Percentiles rank a stretch among this genome's conserved stretches.
Evolutionary conservation across 2,329 filamentous ascomycete genomes (phyloP).

Genomic region (Fusarium paranaense): DNA sequence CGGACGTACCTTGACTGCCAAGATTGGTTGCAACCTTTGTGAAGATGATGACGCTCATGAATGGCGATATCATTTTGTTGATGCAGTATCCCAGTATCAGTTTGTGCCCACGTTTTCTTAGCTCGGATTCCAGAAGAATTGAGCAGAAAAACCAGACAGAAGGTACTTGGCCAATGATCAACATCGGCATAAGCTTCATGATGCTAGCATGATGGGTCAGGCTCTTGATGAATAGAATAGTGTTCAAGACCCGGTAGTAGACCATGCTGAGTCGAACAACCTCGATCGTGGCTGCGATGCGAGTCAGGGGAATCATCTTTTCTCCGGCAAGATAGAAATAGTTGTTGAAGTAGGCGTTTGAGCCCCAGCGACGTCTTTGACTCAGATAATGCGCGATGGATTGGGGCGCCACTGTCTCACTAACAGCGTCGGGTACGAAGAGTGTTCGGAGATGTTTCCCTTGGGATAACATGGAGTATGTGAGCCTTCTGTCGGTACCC

Average conservation of each 20-base stretch:
- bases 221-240: slow-evolving; percentile 42
- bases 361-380: slow-evolving; percentile 50
- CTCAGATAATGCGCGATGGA: slow-evolving; percentile 49
- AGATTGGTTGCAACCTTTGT: slow-evolving; percentile 40
- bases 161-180: slow-evolving; percentile 28
- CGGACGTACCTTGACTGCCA: slow-evolving; percentile 28
- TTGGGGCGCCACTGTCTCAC: slow-evolving; percentile 50
- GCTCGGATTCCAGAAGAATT: slow-evolving; percentile 23
- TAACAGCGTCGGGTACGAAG: slow-evolving; percentile 49
- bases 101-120: slow-evolving; percentile 32
- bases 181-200: slow-evolving; percentile 34
- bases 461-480: slow-evolving; percentile 39
- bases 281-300: slow-evolving; percentile 46
- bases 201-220: slow-evolving; percentile 7
- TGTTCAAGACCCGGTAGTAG: slow-evolving; percentile 51
- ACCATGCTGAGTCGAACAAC: slow-evolving; percentile 47
- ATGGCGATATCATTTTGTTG: slow-evolving; percentile 35
- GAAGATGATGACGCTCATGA: slow-evolving; percentile 40
- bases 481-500: slow-evolving; percentile 38
- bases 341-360: slow-evolving; percentile 52
- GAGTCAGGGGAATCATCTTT: slow-evolving; percentile 54
- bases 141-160: slow-evolving; percentile 36
- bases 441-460: slow-evolving; percentile 40
- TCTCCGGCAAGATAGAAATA: slow-evolving; percentile 49
- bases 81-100: slow-evolving; percentile 30